phyloP scores from a whole-genome alignment of 106 monocot genomes.

The Alisma plantagoaquatica region DNA sequence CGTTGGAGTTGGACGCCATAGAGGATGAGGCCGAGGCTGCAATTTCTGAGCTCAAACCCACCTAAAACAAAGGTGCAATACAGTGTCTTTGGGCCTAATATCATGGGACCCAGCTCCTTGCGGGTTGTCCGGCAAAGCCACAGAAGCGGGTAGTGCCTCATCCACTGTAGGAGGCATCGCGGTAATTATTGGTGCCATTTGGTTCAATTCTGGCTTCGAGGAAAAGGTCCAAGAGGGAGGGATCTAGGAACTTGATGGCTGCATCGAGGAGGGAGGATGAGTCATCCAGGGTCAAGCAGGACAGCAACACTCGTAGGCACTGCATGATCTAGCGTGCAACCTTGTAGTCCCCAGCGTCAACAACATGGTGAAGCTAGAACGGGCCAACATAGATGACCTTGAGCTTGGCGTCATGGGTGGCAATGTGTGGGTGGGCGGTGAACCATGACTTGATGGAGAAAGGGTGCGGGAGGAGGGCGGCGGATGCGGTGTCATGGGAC shows the following conservation, averaged over 20 bases:
- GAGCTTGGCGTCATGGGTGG: slow-evolving; percentile 20
- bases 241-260: slow-evolving; percentile 8
- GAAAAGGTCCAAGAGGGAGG: slow-evolving; percentile 11
- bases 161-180: not conserved
- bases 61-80: not conserved
- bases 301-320: slow-evolving; percentile 22
- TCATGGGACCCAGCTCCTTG: too few relatives aligned
- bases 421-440: slow-evolving; percentile 1
- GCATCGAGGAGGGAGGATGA: slow-evolving; percentile 7
- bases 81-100: too few relatives aligned
- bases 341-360: slow-evolving; percentile 14
- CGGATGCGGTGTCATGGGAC: slow-evolving; percentile 1
- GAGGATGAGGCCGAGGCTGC: not conserved
- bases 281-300: slow-evolving; percentile 10
- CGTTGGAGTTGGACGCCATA: slow-evolving; percentile 6
- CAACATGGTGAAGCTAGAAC: slow-evolving; percentile 28
- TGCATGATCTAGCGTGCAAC: slow-evolving; percentile 17
- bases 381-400: slow-evolving; percentile 37
- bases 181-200: not conserved
- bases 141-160: too few relatives aligned
- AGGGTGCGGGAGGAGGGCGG: slow-evolving; percentile 10
- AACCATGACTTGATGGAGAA: slow-evolving; percentile 13
- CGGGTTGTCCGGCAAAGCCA: too few relatives aligned
- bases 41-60: not conserved
- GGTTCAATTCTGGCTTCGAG: slow-evolving; percentile 9